phyloP scores from a whole-genome alignment of 345 rosid species.

The Brassica carinata region DNA sequence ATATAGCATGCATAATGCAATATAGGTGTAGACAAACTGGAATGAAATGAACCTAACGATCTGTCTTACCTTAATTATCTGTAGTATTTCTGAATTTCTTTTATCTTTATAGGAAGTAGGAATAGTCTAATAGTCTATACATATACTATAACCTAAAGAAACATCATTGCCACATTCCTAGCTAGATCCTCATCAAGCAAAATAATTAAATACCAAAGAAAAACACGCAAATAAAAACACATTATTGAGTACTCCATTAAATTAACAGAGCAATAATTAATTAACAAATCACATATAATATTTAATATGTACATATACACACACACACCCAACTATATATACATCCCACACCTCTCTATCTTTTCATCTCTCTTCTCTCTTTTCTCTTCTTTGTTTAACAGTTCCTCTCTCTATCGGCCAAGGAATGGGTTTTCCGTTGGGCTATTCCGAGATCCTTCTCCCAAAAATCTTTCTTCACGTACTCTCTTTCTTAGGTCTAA shows the following conservation, averaged over 20 bases:
- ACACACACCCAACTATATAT: conserved; percentile 22
- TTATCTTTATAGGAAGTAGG: background rate
- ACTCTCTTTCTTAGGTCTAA: conserved; percentile 56
- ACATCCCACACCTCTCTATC: conserved; percentile 14
- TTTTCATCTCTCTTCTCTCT: conserved; percentile 16
- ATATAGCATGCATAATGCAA: background rate
- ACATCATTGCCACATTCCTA: conserved; percentile 37
- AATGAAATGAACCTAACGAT: conserved; percentile 21
- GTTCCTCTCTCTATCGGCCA: conserved; percentile 24
- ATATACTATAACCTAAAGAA: conserved; percentile 14
- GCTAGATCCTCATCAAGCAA: conserved; percentile 26
- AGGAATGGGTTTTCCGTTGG: conserved; percentile 82
- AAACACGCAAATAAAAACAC: conserved; percentile 10
- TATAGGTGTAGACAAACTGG: background rate
- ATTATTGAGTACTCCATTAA: conserved; percentile 5
- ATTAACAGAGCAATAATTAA: background rate
- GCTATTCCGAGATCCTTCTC: conserved; percentile 67
- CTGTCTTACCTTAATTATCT: conserved; percentile 2
- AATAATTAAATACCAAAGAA: conserved; percentile 12
- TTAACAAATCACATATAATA: no score
- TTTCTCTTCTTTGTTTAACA: background rate
- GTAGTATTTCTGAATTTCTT: background rate
- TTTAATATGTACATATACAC: background rate
- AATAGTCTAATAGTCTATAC: conserved; percentile 9
- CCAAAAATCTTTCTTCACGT: conserved; percentile 64